Conservation (phyloP, 352 stramenopile genomes). For the Phytophthora tentaculata region DNA sequence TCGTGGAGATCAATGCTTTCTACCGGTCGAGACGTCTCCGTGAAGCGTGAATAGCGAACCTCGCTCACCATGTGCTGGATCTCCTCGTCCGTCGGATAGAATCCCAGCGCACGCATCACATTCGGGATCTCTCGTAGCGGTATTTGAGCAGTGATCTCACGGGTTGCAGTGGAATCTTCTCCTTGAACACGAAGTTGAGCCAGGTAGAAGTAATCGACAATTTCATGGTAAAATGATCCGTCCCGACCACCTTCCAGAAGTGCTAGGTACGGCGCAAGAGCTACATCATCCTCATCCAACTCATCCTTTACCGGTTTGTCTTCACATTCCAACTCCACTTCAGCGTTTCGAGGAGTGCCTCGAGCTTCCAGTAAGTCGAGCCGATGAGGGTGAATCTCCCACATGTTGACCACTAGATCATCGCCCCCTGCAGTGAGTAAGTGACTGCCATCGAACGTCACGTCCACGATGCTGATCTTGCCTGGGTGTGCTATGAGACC, state of each 20-base stretch:
- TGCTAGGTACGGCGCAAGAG: conserved; percentile 79
- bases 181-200: conserved; percentile 91
- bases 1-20: conserved; percentile 69
- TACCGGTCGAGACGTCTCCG: conserved; percentile 71
- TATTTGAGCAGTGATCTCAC: conserved; percentile 77
- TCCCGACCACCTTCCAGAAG: conserved; percentile 86
- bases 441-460: conserved; percentile 86
- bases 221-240: conserved; percentile 90
- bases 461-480: conserved; percentile 86
- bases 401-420: conserved; percentile 93
- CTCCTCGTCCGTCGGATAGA: conserved; percentile 92
- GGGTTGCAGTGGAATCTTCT: conserved; percentile 80
- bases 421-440: conserved; percentile 88
- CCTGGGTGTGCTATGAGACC: conserved; percentile 93
- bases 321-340: conserved; percentile 8
- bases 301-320: conserved; percentile 6
- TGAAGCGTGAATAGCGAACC: conserved; percentile 85
- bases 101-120: conserved; percentile 92
- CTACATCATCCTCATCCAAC: conserved; percentile 23
- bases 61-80: conserved; percentile 91
- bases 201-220: conserved; percentile 96
- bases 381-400: conserved; percentile 83
- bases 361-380: conserved; percentile 74
- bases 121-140: conserved; percentile 91
- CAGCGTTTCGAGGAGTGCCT: conserved; percentile 18